Evolutionary conservation across 352 stramenopile genomes (phyloP), one percentile per base, ranked within the genome.

Genomic region (Phytophthora tubulina): DNA sequence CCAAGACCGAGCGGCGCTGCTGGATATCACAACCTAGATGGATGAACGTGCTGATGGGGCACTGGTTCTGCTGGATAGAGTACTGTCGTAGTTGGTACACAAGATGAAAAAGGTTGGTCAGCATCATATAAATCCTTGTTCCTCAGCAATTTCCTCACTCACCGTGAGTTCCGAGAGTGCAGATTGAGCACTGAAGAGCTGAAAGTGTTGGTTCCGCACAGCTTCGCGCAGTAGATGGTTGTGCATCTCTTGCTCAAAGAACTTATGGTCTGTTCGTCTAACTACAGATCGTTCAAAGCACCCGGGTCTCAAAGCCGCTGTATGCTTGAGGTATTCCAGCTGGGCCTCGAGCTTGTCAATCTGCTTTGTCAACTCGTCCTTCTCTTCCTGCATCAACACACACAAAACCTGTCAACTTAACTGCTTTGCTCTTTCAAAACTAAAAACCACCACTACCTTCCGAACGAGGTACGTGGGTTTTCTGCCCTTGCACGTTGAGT

Each of bases 391-490:
- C 44, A 61, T 0, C 8, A 58, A n/a, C 13, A 42, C 38, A 59
- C 53, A 54, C 31, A 31, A 21, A 50, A 27, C 5, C 10, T n/a
- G 27, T 45, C 35, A 65, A 17, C n/a, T 49, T 21, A 21, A 21
- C 21, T 21, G 21, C 21, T 32, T 14, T n/a, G 6, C 11, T 35
- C 17, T 38, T 3, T 11, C 35, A 10, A 51, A 57, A 35, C 5
- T 31, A 31, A 15, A 10, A 2, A 52, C 13, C 31, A 17, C 27
- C 44, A 11, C 27, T 56, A 79, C 75, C 68, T 86, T 86, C 21
- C 79, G 71, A 14, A 84, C 72, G 36, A 86, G 68, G 42, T 86
- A 86, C 48, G 79, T 86, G 7, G 79, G 79, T 31, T 86, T 86
- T 14, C 79, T 68, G 57, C 50, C 46, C 33, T 75, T 77, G 33